These are phyloP conservation scores for Lachancea nothofagi DNA, from an alignment of 805 yeast genomes.

Conservation along the genomic window DNA sequence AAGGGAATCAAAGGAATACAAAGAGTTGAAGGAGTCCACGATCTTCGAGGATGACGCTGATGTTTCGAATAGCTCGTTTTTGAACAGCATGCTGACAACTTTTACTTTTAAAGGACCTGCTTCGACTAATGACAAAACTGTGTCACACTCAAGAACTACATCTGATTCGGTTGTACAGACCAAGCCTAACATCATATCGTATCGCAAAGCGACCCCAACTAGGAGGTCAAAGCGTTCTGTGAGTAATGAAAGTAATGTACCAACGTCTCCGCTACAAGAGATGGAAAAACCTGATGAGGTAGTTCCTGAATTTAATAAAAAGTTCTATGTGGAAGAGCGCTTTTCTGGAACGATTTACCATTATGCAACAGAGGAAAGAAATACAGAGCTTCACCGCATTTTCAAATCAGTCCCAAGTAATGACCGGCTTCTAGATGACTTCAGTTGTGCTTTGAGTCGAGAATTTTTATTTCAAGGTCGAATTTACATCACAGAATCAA, in stretches of 20 bases:
- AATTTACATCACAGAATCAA: slow-evolving; percentile 69
- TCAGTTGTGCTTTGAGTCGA: slow-evolving; percentile 80
- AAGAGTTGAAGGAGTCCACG: background rate
- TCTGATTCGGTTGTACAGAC: slow-evolving; percentile 8
- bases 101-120: slow-evolving; percentile 15
- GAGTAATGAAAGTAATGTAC: slow-evolving; percentile 10
- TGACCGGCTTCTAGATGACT: slow-evolving; percentile 79
- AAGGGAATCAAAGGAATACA: background rate
- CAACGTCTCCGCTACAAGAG: slow-evolving; percentile 17
- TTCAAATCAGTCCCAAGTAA: slow-evolving; percentile 62
- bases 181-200: slow-evolving; percentile 29
- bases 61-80: slow-evolving; percentile 15
- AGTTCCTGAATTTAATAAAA: slow-evolving; percentile 27
- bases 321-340: slow-evolving; percentile 51
- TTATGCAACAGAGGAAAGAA: slow-evolving; percentile 58
- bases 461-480: slow-evolving; percentile 88
- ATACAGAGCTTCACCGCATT: slow-evolving; percentile 69
- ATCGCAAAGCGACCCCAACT: slow-evolving; percentile 24
- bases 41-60: slow-evolving; percentile 4
- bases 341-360: slow-evolving; percentile 54
- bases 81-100: slow-evolving; percentile 22
- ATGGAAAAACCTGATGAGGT: slow-evolving; percentile 22
- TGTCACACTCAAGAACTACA: slow-evolving; percentile 5
- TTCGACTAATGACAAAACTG: background rate
- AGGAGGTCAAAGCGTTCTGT: slow-evolving; percentile 6